Evolutionary conservation across 202 grass and related monocot genomes (phyloP), one percentile per base, ranked within the genome.

Genomic region (Alloteropsis angusta): DNA sequence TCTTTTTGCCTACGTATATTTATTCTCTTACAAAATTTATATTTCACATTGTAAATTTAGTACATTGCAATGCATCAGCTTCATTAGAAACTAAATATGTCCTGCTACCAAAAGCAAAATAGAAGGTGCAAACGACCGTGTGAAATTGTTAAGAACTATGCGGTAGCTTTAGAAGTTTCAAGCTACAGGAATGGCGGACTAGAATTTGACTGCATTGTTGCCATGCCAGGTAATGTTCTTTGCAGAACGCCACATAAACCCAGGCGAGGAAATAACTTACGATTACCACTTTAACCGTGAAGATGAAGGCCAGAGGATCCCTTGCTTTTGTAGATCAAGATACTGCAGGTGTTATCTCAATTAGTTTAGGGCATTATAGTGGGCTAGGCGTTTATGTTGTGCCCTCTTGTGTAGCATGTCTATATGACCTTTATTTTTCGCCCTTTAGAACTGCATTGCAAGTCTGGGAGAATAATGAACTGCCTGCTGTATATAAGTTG

Each of bases 241-340:
- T 72, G 90, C 96, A 21, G 87, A 93, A 68, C 91, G 90, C 45
- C 83, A 95, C 69, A 98, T 98, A 85, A 90, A 98, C 63, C 92
- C 92, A 8, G 96, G 92, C 36, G 96, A 98, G 61, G 96, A 98
- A 81, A 95, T 93, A 62, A 93, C 96, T 2, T 98, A 98, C 5
- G 96, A 98, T 78, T 98, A 98, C 71, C 87, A 98, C 72, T 98
- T 95, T 48, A 98, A 95, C 76, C 79, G 74, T 17, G 96, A 93
- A 84, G 92, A 98, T 30, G 92, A 98, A 57, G 90, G 96, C 47
- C 58, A 93, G 54, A 98, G 84, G 63, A 93, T 98, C 74, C 87
- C 89, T 16, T 98, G 96, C 82, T 93, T 98, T 42, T 98, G 96
- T 71, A 85, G 84, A 63, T 98, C 96, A 2, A 87, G 66, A 70